phyloP scores from a whole-genome alignment of 2,329 filamentous ascomycete genomes.

The Daldinia eschscholtzii region DNA sequence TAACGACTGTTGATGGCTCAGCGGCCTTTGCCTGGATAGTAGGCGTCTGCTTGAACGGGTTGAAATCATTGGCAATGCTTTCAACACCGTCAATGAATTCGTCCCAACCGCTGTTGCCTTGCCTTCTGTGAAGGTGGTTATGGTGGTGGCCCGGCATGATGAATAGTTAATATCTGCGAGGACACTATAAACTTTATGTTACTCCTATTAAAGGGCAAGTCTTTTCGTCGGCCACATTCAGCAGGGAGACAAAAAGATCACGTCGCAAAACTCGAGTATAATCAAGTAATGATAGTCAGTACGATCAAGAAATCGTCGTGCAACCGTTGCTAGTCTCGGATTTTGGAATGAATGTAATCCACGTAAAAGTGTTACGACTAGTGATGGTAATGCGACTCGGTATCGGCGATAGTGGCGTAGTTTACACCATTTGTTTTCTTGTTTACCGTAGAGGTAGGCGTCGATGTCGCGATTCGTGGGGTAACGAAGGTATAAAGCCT shows the following conservation, averaged over 20 bases:
- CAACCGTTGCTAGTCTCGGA: not conserved
- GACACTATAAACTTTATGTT: not conserved
- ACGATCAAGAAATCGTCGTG: not conserved
- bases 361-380: slow-evolving; percentile 42
- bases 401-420: slow-evolving; percentile 29
- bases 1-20: slow-evolving; percentile 51
- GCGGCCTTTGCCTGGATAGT: slow-evolving; percentile 42
- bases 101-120: slow-evolving; percentile 44
- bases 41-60: slow-evolving; percentile 41
- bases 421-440: slow-evolving; percentile 34
- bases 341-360: slow-evolving; percentile 46
- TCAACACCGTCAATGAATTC: slow-evolving; percentile 48
- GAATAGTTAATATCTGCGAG: slow-evolving; percentile 18
- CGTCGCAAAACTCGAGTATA: slow-evolving; percentile 4
- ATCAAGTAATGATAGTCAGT: slow-evolving; percentile 18
- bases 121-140: slow-evolving; percentile 48
- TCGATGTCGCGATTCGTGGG: slow-evolving; percentile 36
- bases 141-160: slow-evolving; percentile 46
- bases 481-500: slow-evolving; percentile 46
- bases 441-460: slow-evolving; percentile 29
- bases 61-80: slow-evolving; percentile 49
- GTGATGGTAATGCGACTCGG: slow-evolving; percentile 27
- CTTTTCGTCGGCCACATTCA: slow-evolving; percentile 26
- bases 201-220: slow-evolving; percentile 12
- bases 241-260: not conserved